Evolutionary conservation across 192 early-diverging fungal species (phyloP), one percentile per base, ranked within the genome.

Genomic region (Kickxella alabastrina): DNA sequence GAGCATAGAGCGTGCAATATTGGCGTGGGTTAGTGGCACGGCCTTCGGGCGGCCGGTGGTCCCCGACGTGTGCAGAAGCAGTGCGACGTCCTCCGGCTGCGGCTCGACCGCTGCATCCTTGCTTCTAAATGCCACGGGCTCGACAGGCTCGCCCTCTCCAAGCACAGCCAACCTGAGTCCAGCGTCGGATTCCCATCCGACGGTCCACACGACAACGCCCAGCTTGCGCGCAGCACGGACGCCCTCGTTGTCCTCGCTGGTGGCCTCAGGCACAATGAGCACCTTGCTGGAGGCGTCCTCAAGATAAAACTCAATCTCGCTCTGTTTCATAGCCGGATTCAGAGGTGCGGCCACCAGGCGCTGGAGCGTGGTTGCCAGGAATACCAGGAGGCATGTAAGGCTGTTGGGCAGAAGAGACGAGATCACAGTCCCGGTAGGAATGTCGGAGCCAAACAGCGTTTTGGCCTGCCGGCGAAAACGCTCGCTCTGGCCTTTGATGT

Each of bases 1-100:
- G 37, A 57, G 59, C 81, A 90, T 83, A 1, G 87, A 83, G 18
- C 76, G 79, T 8, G 80, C 73, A 22, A 92, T 62, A 57, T 91
- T 91, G 19, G 64, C 71, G 47, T 92, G 91, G 14, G 87, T 83
- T 50, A 92, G 80, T 18, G 91, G 91, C 40, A 92, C 91, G 24
- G 83, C 85, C 75, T 89, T 87, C 6, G 82, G 85, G 37, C 78
- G 51, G 17, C 90, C 90, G 6, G 88, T 91, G 3, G 89, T 91
- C 9, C 90, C 90, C 37, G 81, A 85, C 1, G 90, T 92, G 53
- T 91, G 88, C 49, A 92, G 69, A 31, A 92, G 75, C 22, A 92
- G 63, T 21, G 87, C 86, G 17, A 81, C 68, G 40, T 89, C 86
- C 28, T 72, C 65, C 1, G 77, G 75, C 37, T 74, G 42, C 18